These are phyloP conservation scores for Acorus calamus DNA, from an alignment of 106 monocot species.

Conservation along the genomic window DNA sequence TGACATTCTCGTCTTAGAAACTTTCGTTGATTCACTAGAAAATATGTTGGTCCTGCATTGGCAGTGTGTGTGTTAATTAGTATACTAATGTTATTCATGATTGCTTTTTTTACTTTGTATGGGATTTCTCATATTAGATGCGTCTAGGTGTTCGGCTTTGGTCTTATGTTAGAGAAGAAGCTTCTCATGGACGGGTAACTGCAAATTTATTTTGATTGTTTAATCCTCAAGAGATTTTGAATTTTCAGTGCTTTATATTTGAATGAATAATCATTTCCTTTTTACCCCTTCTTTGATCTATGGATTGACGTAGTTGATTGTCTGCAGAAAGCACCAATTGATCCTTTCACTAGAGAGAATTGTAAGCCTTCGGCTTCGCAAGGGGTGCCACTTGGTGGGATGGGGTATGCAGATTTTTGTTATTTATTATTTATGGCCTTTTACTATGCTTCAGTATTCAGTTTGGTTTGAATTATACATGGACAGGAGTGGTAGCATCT, in stretches of 20 bases:
- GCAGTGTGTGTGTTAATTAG: no score
- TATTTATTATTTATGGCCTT: background rate
- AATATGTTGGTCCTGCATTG: no score
- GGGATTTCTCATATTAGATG: constrained; percentile 33
- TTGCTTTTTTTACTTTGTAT: background rate
- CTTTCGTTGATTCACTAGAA: background rate
- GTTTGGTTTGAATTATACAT: background rate
- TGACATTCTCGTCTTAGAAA: background rate
- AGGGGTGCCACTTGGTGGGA: constrained; percentile 98
- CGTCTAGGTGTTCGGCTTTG: constrained; percentile 91
- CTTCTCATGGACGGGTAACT: constrained; percentile 94
- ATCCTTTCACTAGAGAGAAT: constrained; percentile 84
- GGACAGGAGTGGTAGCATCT: constrained; percentile 93
- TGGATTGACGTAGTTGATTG: background rate
- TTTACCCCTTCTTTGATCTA: no score
- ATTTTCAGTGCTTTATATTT: background rate
- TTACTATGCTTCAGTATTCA: background rate
- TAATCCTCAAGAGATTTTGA: background rate
- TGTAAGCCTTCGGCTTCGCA: constrained; percentile 92
- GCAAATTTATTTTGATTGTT: background rate
- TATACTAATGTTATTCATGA: no score
- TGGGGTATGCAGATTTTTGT: constrained; percentile 54
- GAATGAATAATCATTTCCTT: no score
- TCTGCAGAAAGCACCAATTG: constrained; percentile 96
- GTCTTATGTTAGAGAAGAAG: constrained; percentile 99